Evolutionary conservation across 805 yeast genomes (phyloP).

Genomic region (Schwanniomyces occidentalis): DNA sequence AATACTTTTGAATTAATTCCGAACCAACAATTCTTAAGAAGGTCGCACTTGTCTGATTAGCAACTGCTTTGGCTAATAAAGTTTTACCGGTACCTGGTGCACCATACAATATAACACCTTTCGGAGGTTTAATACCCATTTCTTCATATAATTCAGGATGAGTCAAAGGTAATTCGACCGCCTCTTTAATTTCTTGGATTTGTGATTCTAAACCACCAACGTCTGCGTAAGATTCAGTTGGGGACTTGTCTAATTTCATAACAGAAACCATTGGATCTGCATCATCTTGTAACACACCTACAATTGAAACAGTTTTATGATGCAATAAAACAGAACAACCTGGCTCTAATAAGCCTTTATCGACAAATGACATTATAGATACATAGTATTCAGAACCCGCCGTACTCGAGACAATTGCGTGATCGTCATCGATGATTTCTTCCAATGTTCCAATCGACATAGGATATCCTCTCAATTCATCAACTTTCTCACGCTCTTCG

Average conservation of each 20-base stretch:
- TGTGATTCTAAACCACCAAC: slow-evolving; percentile 95
- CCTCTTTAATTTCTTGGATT: slow-evolving; percentile 96
- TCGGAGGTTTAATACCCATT: slow-evolving; percentile 98
- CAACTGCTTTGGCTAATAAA: slow-evolving; percentile 93
- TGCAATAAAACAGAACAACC: slow-evolving; percentile 95
- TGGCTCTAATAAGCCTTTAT: slow-evolving; percentile 92
- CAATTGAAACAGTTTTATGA: slow-evolving; percentile 92
- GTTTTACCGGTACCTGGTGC: slow-evolving; percentile 99
- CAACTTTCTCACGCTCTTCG: slow-evolving; percentile 93
- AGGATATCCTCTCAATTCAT: slow-evolving; percentile 94
- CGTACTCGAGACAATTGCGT: slow-evolving; percentile 93
- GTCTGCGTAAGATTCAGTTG: slow-evolving; percentile 94
- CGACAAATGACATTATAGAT: slow-evolving; percentile 93
- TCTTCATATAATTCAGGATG: slow-evolving; percentile 97
- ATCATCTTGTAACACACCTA: slow-evolving; percentile 98
- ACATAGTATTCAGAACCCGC: slow-evolving; percentile 98
- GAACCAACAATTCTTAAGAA: slow-evolving; percentile 96
- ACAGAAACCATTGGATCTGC: slow-evolving; percentile 97
- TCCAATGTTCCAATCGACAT: slow-evolving; percentile 95
- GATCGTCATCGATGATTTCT: slow-evolving; percentile 97
- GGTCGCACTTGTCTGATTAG: slow-evolving; percentile 96
- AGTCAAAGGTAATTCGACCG: slow-evolving; percentile 92
- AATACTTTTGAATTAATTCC: slow-evolving; percentile 92
- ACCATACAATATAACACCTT: slow-evolving; percentile 95
- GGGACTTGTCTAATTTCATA: slow-evolving; percentile 97